Evolutionary conservation across 768 basidiomycete species (phyloP).

Genomic region (Mycena chlorophos): DNA sequence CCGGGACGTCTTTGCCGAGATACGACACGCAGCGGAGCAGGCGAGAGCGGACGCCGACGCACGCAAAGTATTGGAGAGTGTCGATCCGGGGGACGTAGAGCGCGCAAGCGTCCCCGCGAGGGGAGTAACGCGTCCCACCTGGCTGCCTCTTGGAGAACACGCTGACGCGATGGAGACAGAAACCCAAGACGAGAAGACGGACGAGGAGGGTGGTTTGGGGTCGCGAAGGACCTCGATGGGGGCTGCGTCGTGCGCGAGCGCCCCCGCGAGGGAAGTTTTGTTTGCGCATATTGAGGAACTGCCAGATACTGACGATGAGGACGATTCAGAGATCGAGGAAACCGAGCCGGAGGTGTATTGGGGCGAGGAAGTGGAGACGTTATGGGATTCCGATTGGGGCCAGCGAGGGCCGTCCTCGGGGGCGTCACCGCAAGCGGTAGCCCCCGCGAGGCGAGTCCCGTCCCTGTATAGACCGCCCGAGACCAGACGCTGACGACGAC

Average conservation of each 20-base stretch:
- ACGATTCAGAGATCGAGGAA: neutral
- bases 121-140: neutral
- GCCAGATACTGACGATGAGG: neutral
- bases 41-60: neutral
- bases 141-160: neutral
- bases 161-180: neutral
- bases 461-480: no score
- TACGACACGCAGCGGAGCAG: neutral
- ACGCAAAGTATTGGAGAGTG: neutral
- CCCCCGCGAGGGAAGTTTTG: constrained; percentile 12
- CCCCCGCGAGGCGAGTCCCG: no score
- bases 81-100: neutral
- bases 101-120: neutral
- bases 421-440: neutral
- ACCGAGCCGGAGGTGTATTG: neutral
- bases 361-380: neutral
- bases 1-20: neutral
- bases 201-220: neutral
- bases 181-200: neutral
- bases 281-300: neutral
- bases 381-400: neutral
- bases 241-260: constrained; percentile 1
- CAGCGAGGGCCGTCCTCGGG: constrained; percentile 2
- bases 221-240: neutral
- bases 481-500: no score